These are phyloP conservation scores for Adansonia rubrostipa DNA, from an alignment of 441 rosid species.

Conservation along the genomic window DNA sequence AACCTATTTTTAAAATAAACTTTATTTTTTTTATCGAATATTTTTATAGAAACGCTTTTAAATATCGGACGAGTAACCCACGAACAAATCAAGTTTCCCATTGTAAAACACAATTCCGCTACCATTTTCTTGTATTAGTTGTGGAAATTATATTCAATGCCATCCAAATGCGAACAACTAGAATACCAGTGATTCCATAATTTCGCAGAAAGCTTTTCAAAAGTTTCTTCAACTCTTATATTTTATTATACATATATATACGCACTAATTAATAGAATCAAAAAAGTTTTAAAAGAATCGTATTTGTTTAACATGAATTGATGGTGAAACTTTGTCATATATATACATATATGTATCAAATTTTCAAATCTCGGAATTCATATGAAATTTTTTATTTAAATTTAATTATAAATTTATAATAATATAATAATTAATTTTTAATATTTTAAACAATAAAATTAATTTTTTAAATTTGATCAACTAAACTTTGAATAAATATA, in stretches of 20 bases:
- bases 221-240: not conserved
- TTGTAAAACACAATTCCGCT: not conserved
- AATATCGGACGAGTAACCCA: too few species aligned
- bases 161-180: not conserved
- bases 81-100: not conserved
- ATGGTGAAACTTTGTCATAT: too few species aligned
- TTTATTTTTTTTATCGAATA: too few species aligned
- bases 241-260: not conserved
- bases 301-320: not conserved
- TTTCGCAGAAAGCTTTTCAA: not conserved
- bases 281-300: not conserved
- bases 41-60: too few species aligned
- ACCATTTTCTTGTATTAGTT: slow-evolving; percentile 17
- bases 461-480: too few species aligned
- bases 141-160: slow-evolving; percentile 14
- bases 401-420: too few species aligned
- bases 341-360: too few species aligned
- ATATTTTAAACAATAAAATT: too few species aligned
- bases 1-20: too few species aligned
- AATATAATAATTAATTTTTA: too few species aligned
- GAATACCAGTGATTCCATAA: not conserved
- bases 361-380: too few species aligned
- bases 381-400: too few species aligned
- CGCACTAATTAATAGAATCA: not conserved
- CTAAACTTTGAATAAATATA: not conserved